Evolutionary conservation across 352 stramenopile species (phyloP), one percentile per base, ranked within the genome.

Genomic region (Globisporangium iwayamae): DNA sequence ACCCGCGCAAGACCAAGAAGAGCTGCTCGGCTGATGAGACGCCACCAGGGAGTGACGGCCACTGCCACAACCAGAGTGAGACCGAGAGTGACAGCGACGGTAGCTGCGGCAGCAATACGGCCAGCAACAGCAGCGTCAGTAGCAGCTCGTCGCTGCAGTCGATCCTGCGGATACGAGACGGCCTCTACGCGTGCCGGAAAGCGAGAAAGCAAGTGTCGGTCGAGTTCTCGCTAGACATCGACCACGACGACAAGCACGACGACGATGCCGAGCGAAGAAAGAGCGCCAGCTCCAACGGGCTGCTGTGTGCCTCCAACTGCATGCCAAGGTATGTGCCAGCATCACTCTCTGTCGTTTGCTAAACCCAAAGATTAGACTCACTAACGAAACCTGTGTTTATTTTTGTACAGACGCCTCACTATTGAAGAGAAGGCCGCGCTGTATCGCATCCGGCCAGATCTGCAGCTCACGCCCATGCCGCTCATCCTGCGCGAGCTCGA

Each of bases 71-170:
- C 58, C 81, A 90, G 56, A 92, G 83, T 65, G 83, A 92, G 69
- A 92, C 83, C 3, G 83, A 92, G 46, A 92, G 83, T 70, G 83
- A 92, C 60, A 92, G 83, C 45, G 83, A 92, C 65, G 75, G 75
- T 2, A 87, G 79, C 60, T 85, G 69, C 62, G 75, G 73, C 8
- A 56, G 55, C 62, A 65, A 62, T 62, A 63, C 70, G 11, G 38
- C 57, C 34, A 65, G 56, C 28, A 60, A 32, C 22, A 77, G 32
- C 18, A 43, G 30, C 9, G 11, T 57, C 4, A 65, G 55, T 9
- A 57, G 58, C 52, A 47, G 14, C n/a, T 48, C 65, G 0, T 76
- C 69, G 47, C 72, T 90, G 38, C 81, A 88, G 66, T 90, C 83
- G 28, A 92, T 92, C 63, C 63, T 92, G 41, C 74, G 83, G 61